Evolutionary conservation across 2,329 filamentous ascomycete species (phyloP), one percentile per base, ranked within the genome.

Genomic region (Myriosclerotinia curreyana): DNA sequence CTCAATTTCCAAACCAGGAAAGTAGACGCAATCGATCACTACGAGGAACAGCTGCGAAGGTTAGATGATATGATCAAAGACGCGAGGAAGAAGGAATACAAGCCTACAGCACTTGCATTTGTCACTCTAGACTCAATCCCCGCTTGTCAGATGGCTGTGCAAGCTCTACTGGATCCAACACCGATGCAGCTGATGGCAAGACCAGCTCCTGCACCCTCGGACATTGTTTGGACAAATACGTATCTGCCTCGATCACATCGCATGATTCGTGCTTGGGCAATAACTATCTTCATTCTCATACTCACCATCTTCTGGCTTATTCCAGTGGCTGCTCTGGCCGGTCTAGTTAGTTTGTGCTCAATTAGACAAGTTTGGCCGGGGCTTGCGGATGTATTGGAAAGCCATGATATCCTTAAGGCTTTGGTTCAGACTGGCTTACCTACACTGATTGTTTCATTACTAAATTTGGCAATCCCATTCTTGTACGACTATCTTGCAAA

Each of bases 111-210:
- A 56, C 83, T 96, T 66, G 96, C 96, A 0, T 97, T 99, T 75
- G 91, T 99, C 48, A 98, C 95, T 0, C 96, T 99, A 92, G 91
- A 97, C 78, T 95, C 92, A 4, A 95, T 96, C 58, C 91, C 93
- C 17, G 89, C 93, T 40, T 88, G 86, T 70, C 95, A 99, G 78
- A 96, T 98, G 92, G 91, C 93, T 31, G 91, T 96, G 51, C 95
- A 99, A 76, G 93, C 95, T 5, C 88, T 96, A 14, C 86, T 99
- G 61, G 94, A 98, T 73, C 92, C 95, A 4, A 88, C 90, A 14
- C 95, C 96, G 0, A 88, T 93, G 65, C 89, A 90, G 66, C 82
- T 99, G 7, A 80, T 96, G 62, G 93, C 94, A 11, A 93, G 92
- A 66, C 83, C 90, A 36, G 93, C 94, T 3, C 95, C 95, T 0